Conservation (phyloP, 495 filamentous ascomycete genomes). For the Penicillium desertorum region DNA sequence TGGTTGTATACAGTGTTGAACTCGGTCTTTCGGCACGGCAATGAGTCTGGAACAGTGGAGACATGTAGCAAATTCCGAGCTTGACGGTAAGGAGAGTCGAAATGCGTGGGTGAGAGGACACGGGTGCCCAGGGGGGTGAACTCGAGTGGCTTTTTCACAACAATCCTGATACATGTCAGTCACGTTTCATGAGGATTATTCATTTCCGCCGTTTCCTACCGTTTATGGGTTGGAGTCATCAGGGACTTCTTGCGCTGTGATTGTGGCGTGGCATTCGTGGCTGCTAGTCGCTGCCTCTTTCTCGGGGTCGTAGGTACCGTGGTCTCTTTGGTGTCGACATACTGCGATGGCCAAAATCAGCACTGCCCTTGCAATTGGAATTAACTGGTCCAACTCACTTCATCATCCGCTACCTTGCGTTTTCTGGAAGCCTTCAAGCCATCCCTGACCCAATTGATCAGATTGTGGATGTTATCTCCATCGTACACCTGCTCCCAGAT, state of each 20-base stretch:
- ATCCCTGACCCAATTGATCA: slow-evolving; percentile 64
- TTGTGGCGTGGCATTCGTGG: slow-evolving; percentile 58
- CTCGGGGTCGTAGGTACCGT: slow-evolving; percentile 56
- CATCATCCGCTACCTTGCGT: slow-evolving; percentile 46
- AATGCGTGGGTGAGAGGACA: slow-evolving; percentile 71
- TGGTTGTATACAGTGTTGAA: slow-evolving; percentile 90
- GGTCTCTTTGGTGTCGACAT: slow-evolving; percentile 45
- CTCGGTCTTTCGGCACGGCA: slow-evolving; percentile 91
- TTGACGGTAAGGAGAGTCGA: slow-evolving; percentile 84
- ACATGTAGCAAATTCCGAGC: slow-evolving; percentile 90
- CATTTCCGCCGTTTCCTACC: slow-evolving; percentile 35
- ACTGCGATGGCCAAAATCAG: slow-evolving; percentile 29
- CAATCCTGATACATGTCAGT: slow-evolving; percentile 49
- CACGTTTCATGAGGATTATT: background rate
- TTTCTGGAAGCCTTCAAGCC: slow-evolving; percentile 59
- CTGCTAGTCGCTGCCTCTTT: slow-evolving; percentile 54
- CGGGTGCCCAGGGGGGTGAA: slow-evolving; percentile 93
- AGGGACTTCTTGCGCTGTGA: slow-evolving; percentile 53
- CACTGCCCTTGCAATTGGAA: background rate
- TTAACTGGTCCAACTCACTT: slow-evolving; percentile 40
- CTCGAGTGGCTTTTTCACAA: slow-evolving; percentile 88
- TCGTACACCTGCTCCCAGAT: slow-evolving; percentile 82
- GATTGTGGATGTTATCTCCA: slow-evolving; percentile 58
- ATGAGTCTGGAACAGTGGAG: slow-evolving; percentile 79
- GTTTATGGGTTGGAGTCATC: slow-evolving; percentile 71